Base-by-base conservation (phyloP, 108 stramenopile species). In the Fragilariopsis cylindrus region DNA sequence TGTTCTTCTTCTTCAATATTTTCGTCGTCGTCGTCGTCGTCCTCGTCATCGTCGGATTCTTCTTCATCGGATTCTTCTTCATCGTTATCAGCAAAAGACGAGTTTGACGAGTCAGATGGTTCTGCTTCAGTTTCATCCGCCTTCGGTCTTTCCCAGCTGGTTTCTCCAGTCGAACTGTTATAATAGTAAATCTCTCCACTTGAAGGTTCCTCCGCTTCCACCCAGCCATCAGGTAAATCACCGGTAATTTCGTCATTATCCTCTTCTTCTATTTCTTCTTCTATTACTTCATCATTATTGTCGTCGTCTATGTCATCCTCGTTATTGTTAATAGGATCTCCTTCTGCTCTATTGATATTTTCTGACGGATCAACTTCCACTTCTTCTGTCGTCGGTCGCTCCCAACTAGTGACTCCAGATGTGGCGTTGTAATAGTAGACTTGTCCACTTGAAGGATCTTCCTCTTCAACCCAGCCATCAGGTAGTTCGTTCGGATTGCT, bases 161-260 rank as follows among this genome's bases (percentile, higher is more conserved):
- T 84, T 47, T 72, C 68, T 7, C 57, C 55, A 48, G 73, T 72
- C 15, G 43, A 56, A 16, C 79, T 78, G 60, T 90, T 88, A 42
- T 57, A 85, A 57, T 79, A 90, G 64, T 90, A 90, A 5, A 65
- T 49, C 57, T 82, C 56, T 1, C 87, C 87, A 1, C 71, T 76
- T 30, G 65, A 75, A 81, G 81, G 18, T 45, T 79, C 66, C 47
- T 44, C 54, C 40, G 66, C 57, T 67, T 84, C 84, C 2, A 56
- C 56, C 92, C 92, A 93, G 15, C 78, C 88, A n/a, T 73, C 77
- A 53, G 82, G 79, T n/a, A 87, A 30, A 50, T 80, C 57, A 2
- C 83, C 81, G 0, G 71, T 72, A 46, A 62, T 48, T 48, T 73
- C 67, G 50, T 85, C 84, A 6, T 70, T 41, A 44, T 72, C 47